These are phyloP conservation scores for Syncephalastrum sp. DNA, from an alignment of 371 early-diverging fungal genomes.

Conservation along the genomic window DNA sequence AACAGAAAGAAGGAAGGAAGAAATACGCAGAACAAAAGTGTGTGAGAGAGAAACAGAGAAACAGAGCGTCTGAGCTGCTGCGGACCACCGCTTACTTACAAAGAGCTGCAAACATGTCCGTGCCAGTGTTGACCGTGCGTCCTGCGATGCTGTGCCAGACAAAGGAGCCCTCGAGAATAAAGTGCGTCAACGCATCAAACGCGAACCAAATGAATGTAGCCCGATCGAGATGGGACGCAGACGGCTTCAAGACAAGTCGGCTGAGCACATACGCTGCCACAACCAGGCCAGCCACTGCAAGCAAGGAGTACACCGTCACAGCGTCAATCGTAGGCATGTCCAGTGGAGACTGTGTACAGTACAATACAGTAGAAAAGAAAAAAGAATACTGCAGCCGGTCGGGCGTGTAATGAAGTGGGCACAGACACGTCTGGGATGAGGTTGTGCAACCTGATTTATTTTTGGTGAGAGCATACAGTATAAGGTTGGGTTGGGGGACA, in stretches of 20 bases:
- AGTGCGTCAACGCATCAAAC: constrained; percentile 31
- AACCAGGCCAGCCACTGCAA: constrained; percentile 14
- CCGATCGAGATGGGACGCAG: constrained; percentile 15
- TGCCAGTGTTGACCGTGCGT: constrained; percentile 21
- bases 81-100: constrained; percentile 14
- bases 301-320: constrained; percentile 15
- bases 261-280: constrained; percentile 11
- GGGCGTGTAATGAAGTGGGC: no score
- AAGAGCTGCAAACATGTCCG: constrained; percentile 25
- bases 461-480: no score
- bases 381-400: no score
- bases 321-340: constrained; percentile 1
- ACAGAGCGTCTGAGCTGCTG: no score
- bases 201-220: constrained; percentile 28
- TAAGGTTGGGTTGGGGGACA: no score
- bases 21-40: no score
- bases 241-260: constrained; percentile 25
- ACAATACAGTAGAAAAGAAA: no score
- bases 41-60: no score
- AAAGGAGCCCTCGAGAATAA: constrained; percentile 33
- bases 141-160: constrained; percentile 26
- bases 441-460: no score
- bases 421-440: no score
- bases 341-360: no score
- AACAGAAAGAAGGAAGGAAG: no score